Evolutionary conservation across 2,329 filamentous ascomycete genomes (phyloP), one percentile per base, ranked within the genome.

Genomic region (Polytolypa hystricis): DNA sequence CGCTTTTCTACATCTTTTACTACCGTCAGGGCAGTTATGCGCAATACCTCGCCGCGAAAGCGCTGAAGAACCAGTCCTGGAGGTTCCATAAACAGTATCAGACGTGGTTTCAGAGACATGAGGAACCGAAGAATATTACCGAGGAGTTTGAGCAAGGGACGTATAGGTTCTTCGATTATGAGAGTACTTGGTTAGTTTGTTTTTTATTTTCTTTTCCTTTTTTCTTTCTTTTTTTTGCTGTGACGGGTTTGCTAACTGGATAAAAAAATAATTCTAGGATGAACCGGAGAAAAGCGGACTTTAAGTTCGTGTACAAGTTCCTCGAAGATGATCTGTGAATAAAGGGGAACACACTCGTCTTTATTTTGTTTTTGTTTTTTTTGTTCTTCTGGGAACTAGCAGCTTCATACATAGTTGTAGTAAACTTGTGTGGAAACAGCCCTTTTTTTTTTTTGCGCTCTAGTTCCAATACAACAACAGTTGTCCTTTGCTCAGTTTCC

Each of bases 51-150:
- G 86, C 91, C 1, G 91, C 91, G 10, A 94, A 93, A 62, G 85
- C 91, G n/a, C 67, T 98, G 35, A 98, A 98, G 65, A 84, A 89
- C 47, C 91, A 98, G 62, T 95, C 87, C 61, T 98, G 91, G 91
- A 76, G 91, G 39, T 98, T 98, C 60, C 91, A 98, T 66, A 98
- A 98, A 69, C 91, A 96, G 61, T 98, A 98, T 57, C 91, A 94
- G 61, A 98, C 91, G 1, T 98, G 91, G 91, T 98, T 98, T 55
- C 91, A 98, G 62, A 75, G 91, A 35, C 91, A 98, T 49, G 91
- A 98, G 56, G 91, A 98, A 66, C 91, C 91, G 12, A 98, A 98
- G 70, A 87, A 79, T 50, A 98, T 98, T 54, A 96, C 91, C 0
- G 91, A 98, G 61, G 91, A 98, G 64, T 96, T 85, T 56, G 91